Evolutionary conservation across 495 filamentous ascomycete genomes (phyloP), one percentile per base, ranked within the genome.

Genomic region (Glonium stellatum): DNA sequence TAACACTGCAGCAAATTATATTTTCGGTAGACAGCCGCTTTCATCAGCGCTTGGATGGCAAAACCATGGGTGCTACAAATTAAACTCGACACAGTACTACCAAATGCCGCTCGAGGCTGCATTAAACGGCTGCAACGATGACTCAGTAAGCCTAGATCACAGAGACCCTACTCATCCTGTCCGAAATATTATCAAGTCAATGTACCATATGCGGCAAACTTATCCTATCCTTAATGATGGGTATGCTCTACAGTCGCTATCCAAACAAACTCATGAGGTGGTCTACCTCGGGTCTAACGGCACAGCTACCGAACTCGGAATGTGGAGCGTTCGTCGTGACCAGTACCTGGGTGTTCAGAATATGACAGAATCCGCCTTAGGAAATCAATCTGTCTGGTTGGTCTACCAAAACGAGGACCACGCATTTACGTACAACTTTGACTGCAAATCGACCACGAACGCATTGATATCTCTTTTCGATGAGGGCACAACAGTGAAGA

Each of bases 1-100:
- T 65, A 84, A 80, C 55, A 84, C 84, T 3, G 86, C 85, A n/a
- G 67, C 71, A 52, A 87, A 89, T 62, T 89, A 89, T 68, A 77
- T 89, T 49, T 89, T 82, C 64, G 86, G 86, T 6, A 81, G 86
- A 53, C 81, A 84, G 64, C 73, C 86, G 0, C 87, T 89, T 79
- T 79, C 80, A 10, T 80, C 86, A 6, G 75, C 81, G 1, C 82
- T 79, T 0, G 86, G 86, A 0, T 89, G 86, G 86, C 81, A 82
- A 60, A 75, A 78, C 3, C 86, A 89, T 61, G 86, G 85, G 4
- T 89, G 86, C 67, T 88, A 85, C 72, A 67, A 69, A 10, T 70
- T 86, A 5, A 75, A 76, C 39, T 77, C 77, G n/a, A 72, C 72
- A 4, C 80, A 85, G 57, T 87, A 86, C 66, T 74, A 72, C 52